Evolutionary conservation across 2,329 filamentous ascomycete species (phyloP).

Genomic region (Verticillium klebahnii): DNA sequence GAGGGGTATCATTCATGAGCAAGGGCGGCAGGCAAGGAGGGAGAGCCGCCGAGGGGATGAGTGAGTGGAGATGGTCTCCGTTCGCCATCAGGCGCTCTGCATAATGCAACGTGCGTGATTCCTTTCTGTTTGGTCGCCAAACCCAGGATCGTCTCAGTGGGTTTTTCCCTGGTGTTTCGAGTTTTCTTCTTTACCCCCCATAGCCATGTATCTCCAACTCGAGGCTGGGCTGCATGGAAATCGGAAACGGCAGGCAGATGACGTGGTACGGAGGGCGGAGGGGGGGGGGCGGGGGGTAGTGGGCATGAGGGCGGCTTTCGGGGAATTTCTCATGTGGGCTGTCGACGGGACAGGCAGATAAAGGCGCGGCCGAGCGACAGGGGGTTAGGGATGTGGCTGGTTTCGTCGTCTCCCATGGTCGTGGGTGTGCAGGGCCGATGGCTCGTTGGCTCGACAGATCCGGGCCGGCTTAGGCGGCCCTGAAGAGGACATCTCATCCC

Average conservation of each 20-base stretch:
- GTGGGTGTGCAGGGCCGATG: slow-evolving; percentile 7
- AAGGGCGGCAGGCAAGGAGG: neutral
- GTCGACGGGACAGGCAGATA: neutral
- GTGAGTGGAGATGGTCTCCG: neutral
- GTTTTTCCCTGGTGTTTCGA: neutral
- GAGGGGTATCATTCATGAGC: neutral
- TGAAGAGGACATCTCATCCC: neutral
- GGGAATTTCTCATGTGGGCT: neutral
- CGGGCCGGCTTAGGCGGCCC: slow-evolving; percentile 9
- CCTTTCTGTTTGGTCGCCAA: neutral
- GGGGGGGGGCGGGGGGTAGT: neutral
- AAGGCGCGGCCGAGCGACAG: neutral
- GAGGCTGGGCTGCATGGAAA: neutral
- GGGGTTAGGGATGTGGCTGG: too few relatives aligned
- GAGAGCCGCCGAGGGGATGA: neutral
- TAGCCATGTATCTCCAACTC: neutral
- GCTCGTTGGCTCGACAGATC: slow-evolving; percentile 9
- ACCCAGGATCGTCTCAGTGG: neutral
- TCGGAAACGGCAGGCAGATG: neutral
- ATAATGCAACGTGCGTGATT: neutral
- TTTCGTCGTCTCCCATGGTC: neutral
- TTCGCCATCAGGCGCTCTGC: neutral
- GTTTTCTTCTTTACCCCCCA: neutral
- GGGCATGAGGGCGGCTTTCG: neutral
- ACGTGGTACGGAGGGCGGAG: neutral